Evolutionary conservation across 2,329 filamentous ascomycete species (phyloP).

Genomic region (Tolypocladium guangdongense): DNA sequence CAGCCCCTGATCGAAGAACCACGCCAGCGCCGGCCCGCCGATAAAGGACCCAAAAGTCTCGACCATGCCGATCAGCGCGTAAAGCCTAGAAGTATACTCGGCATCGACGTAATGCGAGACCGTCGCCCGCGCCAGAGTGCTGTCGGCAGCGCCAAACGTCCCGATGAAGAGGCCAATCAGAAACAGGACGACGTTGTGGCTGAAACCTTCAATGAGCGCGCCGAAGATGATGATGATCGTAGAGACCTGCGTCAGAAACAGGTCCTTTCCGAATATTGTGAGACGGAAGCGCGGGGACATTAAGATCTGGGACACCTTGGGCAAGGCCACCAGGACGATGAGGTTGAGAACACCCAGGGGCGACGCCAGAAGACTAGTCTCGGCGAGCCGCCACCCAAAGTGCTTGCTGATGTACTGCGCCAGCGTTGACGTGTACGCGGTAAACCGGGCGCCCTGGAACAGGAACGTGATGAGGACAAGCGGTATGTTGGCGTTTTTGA

Average conservation of each 20-base stretch:
- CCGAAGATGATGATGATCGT: conserved; percentile 20
- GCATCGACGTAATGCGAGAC: conserved; percentile 26
- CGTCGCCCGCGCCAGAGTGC: conserved; percentile 27
- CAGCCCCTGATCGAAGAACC: conserved; percentile 25
- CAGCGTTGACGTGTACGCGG: conserved; percentile 23
- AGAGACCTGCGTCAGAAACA: conserved; percentile 23
- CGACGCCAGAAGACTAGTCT: conserved; percentile 29
- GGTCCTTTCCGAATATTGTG: conserved; percentile 25
- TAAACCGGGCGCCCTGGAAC: conserved; percentile 23
- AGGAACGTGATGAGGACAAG: conserved; percentile 28
- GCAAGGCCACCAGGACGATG: conserved; percentile 23
- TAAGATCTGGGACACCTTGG: conserved; percentile 21
- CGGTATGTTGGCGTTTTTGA: conserved; percentile 23
- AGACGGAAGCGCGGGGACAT: conserved; percentile 20
- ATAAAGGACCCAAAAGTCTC: conserved; percentile 28
- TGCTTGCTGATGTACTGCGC: conserved; percentile 32
- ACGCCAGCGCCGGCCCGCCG: conserved; percentile 28
- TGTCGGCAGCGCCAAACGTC: conserved; percentile 26
- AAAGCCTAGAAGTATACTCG: conserved; percentile 27
- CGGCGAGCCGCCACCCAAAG: conserved; percentile 30
- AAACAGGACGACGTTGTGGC: conserved; percentile 21
- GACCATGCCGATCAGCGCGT: conserved; percentile 28
- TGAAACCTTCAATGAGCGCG: conserved; percentile 22
- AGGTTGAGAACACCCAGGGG: conserved; percentile 28
- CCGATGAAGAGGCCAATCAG: conserved; percentile 24